Base-by-base conservation (phyloP, 2,329 filamentous ascomycete species). In the Fusarium annulatum region DNA sequence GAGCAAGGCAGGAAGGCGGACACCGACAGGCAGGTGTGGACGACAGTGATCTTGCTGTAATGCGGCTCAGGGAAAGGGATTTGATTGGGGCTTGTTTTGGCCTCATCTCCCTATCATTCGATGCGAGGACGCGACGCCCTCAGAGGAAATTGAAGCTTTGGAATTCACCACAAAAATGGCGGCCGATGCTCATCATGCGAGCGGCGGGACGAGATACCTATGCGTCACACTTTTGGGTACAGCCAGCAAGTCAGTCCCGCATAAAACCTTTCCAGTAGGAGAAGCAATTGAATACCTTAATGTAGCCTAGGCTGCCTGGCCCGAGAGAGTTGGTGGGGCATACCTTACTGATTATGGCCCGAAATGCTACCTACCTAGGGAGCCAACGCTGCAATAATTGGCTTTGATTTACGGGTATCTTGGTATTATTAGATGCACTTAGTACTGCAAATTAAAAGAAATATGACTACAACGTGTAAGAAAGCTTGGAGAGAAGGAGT, bases 21-120 rank as follows among this genome's bases (percentile, higher is more conserved):
- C 49, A 61, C 38, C 45, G 48, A 28, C 42, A 53, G 26, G 36
- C 33, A 52, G 64, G 42, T 23, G 49, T 45, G 38, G 51, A 64
- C 16, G 52, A 38, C n/a, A 71, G 49, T 51, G 62, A 48, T 64
- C 67, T 67, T 56, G 69, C 60, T 60, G 70, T 61, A 61, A 72
- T 64, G 52, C 68, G 71, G 66, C 67, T 74, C 75, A 69, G 69
- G 63, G 65, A 59, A 28, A 55, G 51, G 46, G 77, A 66, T 73
- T 77, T 78, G 70, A 74, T 69, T 66, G 67, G 66, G 53, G 69
- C 61, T 73, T 61, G 38, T 63, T 66, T 73, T 72, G 67, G 64
- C 69, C 73, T 78, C 77, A 78, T 78, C 52, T 72, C 69, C 75
- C 61, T 69, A 69, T 56, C 36, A 57, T 58, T 72, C 71, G 64